Evolutionary conservation across 192 early-diverging fungal species (phyloP), one percentile per base, ranked within the genome.

Genomic region (Coemansia sp.): DNA sequence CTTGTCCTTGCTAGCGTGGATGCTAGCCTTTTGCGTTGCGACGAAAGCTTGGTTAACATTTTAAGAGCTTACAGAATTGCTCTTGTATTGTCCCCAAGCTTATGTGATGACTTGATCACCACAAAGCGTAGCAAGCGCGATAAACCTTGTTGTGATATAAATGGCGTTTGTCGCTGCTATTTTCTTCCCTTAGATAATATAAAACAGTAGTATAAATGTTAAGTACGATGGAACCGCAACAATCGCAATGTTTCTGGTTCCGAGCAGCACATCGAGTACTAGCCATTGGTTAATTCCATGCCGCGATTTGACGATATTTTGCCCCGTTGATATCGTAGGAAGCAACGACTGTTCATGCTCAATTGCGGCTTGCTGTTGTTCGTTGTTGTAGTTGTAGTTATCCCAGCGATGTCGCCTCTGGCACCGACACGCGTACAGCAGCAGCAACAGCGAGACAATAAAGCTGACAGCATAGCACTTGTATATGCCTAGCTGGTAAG

Each of bases 401-500:
- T 55, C 21, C 35, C 57, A 34, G 57, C 35, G 52, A 23, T 55
- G 52, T 26, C n/a, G 51, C 9, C 62, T 57, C 6, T 34, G 46
- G 44, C 55, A 65, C 38, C 73, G 64, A 49, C 65, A 68, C 2
- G 56, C 55, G 2, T 35, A 46, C 0, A 18, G 51, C 1, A 71
- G 30, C 18, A 75, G 10, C 2, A 46, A 2, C 30, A 80, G 55
- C 10, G 77, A 71, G 0, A 34, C 11, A 2, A 61, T 66, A 59
- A 83, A 63, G 5, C 65, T 63, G 10, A 9, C 39, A 0, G 23
- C 49, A 21, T 83, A 83, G 33, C 64, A 44, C 34, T 75, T 81
- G 66, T 85, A 92, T 12, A 92, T 88, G 20, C 76, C 67, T 9
- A 93, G 60, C 71, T 91, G 90, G 72, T 89, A 85, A 0, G 92